phyloP scores from a whole-genome alignment of 2,329 filamentous ascomycete genomes.

The Tolypocladium cylindrosporum region DNA sequence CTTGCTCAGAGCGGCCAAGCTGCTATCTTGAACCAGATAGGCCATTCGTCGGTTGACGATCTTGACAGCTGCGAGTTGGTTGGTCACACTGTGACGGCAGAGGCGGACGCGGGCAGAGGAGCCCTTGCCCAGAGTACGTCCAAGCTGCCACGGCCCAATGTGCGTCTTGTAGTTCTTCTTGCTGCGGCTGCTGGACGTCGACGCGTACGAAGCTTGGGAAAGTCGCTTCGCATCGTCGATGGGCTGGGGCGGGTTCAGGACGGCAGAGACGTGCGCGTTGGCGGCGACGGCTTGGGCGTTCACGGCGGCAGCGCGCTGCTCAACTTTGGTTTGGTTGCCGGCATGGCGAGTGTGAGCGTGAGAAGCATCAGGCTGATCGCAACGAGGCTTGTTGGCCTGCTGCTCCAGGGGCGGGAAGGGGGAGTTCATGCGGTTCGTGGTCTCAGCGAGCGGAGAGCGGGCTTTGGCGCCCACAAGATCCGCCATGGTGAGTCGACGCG shows the following conservation, averaged over 20 bases:
- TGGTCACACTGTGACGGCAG: slow-evolving; percentile 69
- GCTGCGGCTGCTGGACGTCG: slow-evolving; percentile 27
- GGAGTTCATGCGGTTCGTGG: slow-evolving; percentile 36
- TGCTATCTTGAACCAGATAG: slow-evolving; percentile 73
- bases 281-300: background rate
- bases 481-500: slow-evolving; percentile 15
- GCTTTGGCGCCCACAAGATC: slow-evolving; percentile 18
- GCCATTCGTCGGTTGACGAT: slow-evolving; percentile 82
- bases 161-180: slow-evolving; percentile 52
- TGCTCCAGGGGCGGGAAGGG: slow-evolving; percentile 17
- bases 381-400: slow-evolving; percentile 19
- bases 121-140: slow-evolving; percentile 79
- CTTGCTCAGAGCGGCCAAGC: slow-evolving; percentile 71
- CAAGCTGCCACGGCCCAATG: slow-evolving; percentile 90
- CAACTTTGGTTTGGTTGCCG: background rate
- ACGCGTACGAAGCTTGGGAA: slow-evolving; percentile 31
- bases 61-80: slow-evolving; percentile 83
- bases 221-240: slow-evolving; percentile 24
- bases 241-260: slow-evolving; percentile 17
- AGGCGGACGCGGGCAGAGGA: slow-evolving; percentile 81
- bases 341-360: slow-evolving; percentile 4
- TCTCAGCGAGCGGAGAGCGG: slow-evolving; percentile 36
- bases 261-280: slow-evolving; percentile 12
- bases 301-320: background rate
- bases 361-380: slow-evolving; percentile 11